These are phyloP conservation scores for Aspergillus pseudoviridinutans DNA, from an alignment of 2,329 filamentous ascomycete species.

Conservation along the genomic window DNA sequence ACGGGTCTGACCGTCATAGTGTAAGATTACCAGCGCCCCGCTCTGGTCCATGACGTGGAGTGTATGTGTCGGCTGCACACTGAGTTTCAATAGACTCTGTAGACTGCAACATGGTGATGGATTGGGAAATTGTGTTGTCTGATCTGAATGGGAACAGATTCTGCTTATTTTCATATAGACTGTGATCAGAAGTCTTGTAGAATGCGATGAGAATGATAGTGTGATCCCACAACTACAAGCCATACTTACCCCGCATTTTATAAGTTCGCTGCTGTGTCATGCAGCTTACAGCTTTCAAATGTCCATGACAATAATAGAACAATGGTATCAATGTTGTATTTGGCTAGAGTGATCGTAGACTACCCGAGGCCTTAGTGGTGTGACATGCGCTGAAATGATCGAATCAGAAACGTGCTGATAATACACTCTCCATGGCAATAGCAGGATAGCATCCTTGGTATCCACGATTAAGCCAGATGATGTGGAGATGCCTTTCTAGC, in stretches of 20 bases:
- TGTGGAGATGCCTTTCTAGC: constrained; percentile 4
- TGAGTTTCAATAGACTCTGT: neutral
- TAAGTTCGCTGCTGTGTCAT: neutral
- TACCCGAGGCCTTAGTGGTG: neutral
- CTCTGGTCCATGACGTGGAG: neutral
- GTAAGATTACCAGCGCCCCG: neutral
- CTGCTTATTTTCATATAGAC: neutral
- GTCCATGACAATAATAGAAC: neutral
- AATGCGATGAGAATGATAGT: neutral
- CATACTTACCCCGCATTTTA: neutral
- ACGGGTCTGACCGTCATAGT: neutral
- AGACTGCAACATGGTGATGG: neutral
- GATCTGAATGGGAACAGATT: neutral
- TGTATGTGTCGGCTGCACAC: neutral
- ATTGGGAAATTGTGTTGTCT: neutral
- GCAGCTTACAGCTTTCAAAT: neutral
- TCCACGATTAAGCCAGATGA: neutral
- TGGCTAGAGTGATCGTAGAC: neutral
- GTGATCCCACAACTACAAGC: neutral
- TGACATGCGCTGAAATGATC: neutral
- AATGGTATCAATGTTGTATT: neutral
- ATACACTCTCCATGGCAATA: constrained; percentile 3
- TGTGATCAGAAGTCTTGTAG: neutral
- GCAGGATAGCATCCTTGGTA: constrained; percentile 3
- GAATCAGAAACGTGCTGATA: neutral